Evolutionary conservation across 352 stramenopile species (phyloP).

Genomic region (Phytophthora ohioensis): DNA sequence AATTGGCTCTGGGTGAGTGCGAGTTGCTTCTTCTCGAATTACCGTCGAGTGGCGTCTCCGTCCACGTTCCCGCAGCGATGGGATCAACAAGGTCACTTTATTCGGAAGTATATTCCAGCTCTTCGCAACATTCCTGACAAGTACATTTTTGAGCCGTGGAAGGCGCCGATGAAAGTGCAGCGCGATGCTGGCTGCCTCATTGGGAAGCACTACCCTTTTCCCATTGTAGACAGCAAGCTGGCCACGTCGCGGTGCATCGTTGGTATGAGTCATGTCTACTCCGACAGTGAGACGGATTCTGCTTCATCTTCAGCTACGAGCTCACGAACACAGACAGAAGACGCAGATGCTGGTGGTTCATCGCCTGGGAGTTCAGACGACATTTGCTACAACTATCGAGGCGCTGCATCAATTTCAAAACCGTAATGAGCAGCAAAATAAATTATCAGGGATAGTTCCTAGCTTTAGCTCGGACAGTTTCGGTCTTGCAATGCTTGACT

Average conservation of each 20-base stretch:
- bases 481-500: slow-evolving; percentile 23
- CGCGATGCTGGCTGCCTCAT: slow-evolving; percentile 87
- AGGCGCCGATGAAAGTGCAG: slow-evolving; percentile 90
- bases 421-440: slow-evolving; percentile 9
- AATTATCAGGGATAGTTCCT: slow-evolving; percentile 9
- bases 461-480: slow-evolving; percentile 17
- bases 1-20: slow-evolving; percentile 98
- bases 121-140: slow-evolving; percentile 93
- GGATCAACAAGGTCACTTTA: slow-evolving; percentile 91
- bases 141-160: slow-evolving; percentile 98
- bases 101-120: slow-evolving; percentile 92
- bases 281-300: slow-evolving; percentile 30
- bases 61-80: slow-evolving; percentile 94
- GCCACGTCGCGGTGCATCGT: slow-evolving; percentile 93
- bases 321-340: slow-evolving; percentile 11
- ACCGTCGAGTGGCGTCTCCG: slow-evolving; percentile 95
- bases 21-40: slow-evolving; percentile 96
- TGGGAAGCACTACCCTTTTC: slow-evolving; percentile 95
- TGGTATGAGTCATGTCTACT: slow-evolving; percentile 79
- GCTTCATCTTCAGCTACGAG: slow-evolving; percentile 17
- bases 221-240: slow-evolving; percentile 94
- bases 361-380: slow-evolving; percentile 34
- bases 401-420: background rate
- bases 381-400: slow-evolving; percentile 46
- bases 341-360: background rate